These are phyloP conservation scores for Dimocarpus longan DNA, from an alignment of 345 rosid genomes.

Conservation along the genomic window DNA sequence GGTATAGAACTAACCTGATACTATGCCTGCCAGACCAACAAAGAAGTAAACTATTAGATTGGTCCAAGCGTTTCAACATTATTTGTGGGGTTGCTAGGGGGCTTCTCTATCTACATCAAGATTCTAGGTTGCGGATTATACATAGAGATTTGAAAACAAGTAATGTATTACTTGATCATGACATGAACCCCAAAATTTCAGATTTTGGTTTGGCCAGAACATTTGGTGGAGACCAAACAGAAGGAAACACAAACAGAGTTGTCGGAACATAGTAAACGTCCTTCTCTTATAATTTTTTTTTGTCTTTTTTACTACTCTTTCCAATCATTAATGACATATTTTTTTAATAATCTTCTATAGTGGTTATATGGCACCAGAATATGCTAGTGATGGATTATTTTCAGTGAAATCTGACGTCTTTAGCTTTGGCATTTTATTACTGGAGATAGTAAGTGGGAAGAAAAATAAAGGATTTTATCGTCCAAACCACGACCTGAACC, in stretches of 20 bases:
- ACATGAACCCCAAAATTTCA: constrained; percentile 40
- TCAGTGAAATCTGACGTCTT: constrained; percentile 49
- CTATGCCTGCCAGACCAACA: constrained; percentile 23
- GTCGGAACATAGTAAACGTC: constrained; percentile 45
- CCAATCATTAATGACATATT: neutral
- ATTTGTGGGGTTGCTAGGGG: constrained; percentile 43
- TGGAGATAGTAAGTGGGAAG: constrained; percentile 43
- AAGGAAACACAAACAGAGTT: constrained; percentile 40
- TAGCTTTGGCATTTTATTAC: constrained; percentile 41
- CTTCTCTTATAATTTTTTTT: neutral
- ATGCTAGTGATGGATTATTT: constrained; percentile 43
- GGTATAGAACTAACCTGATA: neutral
- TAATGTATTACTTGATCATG: constrained; percentile 36
- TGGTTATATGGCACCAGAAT: constrained; percentile 48
- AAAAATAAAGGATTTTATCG: constrained; percentile 39
- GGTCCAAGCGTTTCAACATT: constrained; percentile 37
- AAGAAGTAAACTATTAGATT: constrained; percentile 28
- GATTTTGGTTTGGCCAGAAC: constrained; percentile 42
- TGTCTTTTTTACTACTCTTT: neutral
- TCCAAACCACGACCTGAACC: constrained; percentile 20
- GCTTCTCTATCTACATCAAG: constrained; percentile 46
- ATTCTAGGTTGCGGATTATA: constrained; percentile 38
- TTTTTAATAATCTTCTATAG: constrained; percentile 17
- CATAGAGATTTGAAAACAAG: constrained; percentile 41
- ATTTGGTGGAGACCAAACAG: constrained; percentile 36